Evolutionary conservation across 2,329 filamentous ascomycete genomes (phyloP).

Genomic region (Xylariaceae sp.): DNA sequence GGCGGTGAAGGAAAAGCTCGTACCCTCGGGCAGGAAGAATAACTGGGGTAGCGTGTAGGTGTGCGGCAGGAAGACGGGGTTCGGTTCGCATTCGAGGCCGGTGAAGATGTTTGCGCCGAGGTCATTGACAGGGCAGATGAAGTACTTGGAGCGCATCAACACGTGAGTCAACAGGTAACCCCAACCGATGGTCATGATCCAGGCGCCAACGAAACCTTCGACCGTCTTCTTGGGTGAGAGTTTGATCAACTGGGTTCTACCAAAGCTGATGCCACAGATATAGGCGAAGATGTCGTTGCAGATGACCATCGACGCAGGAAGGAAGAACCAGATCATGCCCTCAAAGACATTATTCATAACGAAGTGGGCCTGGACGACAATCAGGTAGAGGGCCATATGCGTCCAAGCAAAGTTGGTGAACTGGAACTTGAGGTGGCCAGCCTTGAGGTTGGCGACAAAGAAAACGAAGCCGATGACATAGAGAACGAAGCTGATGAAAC

Average conservation of each 20-base stretch:
- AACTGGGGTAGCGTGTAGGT: conserved; percentile 59
- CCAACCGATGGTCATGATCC: conserved; percentile 92
- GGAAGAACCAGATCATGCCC: conserved; percentile 99
- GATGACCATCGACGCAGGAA: conserved; percentile 92
- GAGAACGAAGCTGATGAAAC: conserved; percentile 98
- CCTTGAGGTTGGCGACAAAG: conserved; percentile 93
- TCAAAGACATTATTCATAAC: conserved; percentile 99
- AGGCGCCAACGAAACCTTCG: conserved; percentile 94
- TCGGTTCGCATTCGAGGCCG: conserved; percentile 86
- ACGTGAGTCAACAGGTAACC: conserved; percentile 82
- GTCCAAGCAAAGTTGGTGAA: conserved; percentile 99
- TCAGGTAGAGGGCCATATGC: conserved; percentile 97
- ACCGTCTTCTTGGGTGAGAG: conserved; percentile 99
- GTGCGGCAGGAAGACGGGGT: conserved; percentile 84
- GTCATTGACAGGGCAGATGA: conserved; percentile 97
- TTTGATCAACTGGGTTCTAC: conserved; percentile 95
- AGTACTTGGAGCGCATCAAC: conserved; percentile 91
- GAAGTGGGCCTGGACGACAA: conserved; percentile 97
- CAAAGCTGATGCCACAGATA: conserved; percentile 95
- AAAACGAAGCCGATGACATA: conserved; percentile 99
- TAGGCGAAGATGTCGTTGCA: conserved; percentile 99
- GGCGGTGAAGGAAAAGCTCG: conserved; percentile 68
- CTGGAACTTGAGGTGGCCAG: conserved; percentile 96
- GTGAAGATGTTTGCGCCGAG: conserved; percentile 93
- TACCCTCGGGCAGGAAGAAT: conserved; percentile 59